These are phyloP conservation scores for Aspergillus egyptiacus DNA, from an alignment of 495 filamentous ascomycete species.

Conservation along the genomic window DNA sequence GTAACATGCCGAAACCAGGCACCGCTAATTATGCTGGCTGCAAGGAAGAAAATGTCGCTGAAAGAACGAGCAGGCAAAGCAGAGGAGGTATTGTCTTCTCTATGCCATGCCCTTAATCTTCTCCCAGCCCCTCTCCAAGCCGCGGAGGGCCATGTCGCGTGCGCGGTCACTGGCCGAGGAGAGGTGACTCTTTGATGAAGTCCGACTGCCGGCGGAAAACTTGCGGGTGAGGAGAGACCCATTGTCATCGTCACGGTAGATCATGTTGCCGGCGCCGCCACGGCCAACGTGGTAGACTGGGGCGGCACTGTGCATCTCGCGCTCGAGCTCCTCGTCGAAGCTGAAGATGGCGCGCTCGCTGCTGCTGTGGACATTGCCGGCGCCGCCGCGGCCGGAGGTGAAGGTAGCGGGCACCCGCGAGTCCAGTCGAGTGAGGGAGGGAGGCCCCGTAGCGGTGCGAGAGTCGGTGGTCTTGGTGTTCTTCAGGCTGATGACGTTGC, in stretches of 20 bases:
- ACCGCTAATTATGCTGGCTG: constrained; percentile 3
- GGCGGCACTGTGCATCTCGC: constrained; percentile 55
- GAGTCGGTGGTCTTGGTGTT: constrained; percentile 53
- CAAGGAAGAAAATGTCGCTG: constrained; percentile 5
- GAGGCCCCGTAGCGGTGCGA: constrained; percentile 48
- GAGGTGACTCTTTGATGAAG: constrained; percentile 33
- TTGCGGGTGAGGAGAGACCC: constrained; percentile 32
- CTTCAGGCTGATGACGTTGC: constrained; percentile 70
- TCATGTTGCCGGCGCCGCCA: constrained; percentile 82
- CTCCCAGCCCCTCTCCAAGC: constrained; percentile 42
- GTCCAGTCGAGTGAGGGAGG: constrained; percentile 43
- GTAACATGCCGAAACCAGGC: constrained; percentile 18
- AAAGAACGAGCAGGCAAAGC: neutral
- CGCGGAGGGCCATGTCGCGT: constrained; percentile 36
- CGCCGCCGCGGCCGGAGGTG: constrained; percentile 80
- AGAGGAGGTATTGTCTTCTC: constrained; percentile 1
- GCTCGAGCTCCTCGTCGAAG: constrained; percentile 87
- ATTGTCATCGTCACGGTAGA: constrained; percentile 37
- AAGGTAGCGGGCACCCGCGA: constrained; percentile 45
- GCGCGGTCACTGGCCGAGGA: constrained; percentile 39
- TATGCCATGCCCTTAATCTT: constrained; percentile 40
- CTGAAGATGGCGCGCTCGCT: constrained; percentile 68
- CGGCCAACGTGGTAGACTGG: constrained; percentile 78
- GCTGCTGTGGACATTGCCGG: constrained; percentile 73
- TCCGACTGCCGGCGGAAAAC: constrained; percentile 34